Evolutionary conservation across 345 rosid genomes (phyloP).

Genomic region (Camelina hispida): DNA sequence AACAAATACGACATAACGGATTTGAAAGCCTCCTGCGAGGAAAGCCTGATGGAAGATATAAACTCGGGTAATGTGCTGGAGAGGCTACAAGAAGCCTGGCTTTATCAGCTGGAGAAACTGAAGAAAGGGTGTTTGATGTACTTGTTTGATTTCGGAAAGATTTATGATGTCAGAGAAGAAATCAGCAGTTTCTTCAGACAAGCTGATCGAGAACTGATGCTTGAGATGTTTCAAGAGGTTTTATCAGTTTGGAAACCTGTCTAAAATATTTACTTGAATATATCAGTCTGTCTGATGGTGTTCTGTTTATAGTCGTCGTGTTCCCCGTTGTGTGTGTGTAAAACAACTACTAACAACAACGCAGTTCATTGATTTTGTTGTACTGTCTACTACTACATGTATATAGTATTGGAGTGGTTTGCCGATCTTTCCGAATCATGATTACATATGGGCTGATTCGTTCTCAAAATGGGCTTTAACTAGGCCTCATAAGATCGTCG

Average conservation of each 20-base stretch:
- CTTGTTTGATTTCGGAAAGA: conserved; percentile 90
- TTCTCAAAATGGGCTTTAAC: not conserved
- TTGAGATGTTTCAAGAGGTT: conserved; percentile 93
- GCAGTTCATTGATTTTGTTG: conserved; percentile 1
- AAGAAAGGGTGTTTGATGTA: conserved; percentile 86
- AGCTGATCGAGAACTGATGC: conserved; percentile 82
- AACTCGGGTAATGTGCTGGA: conserved; percentile 80
- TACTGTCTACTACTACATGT: not conserved
- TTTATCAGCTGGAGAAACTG: conserved; percentile 78
- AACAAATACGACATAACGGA: conserved; percentile 79
- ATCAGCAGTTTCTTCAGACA: conserved; percentile 72
- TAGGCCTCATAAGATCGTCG: too few relatives aligned
- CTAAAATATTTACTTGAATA: conserved; percentile 25
- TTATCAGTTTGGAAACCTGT: conserved; percentile 78
- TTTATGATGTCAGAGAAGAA: conserved; percentile 81
- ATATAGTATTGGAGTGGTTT: not conserved
- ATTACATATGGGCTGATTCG: not conserved
- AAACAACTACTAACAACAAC: conserved; percentile 14
- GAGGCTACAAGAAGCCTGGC: conserved; percentile 93
- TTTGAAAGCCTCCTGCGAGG: conserved; percentile 83
- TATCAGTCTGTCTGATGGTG: conserved; percentile 8
- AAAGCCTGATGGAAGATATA: conserved; percentile 89
- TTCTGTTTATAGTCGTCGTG: conserved; percentile 16
- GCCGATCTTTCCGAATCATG: not conserved
- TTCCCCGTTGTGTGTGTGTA: not conserved